phyloP scores from a whole-genome alignment of 2,329 filamentous ascomycete species.

The Aureobasidium mangrovei region DNA sequence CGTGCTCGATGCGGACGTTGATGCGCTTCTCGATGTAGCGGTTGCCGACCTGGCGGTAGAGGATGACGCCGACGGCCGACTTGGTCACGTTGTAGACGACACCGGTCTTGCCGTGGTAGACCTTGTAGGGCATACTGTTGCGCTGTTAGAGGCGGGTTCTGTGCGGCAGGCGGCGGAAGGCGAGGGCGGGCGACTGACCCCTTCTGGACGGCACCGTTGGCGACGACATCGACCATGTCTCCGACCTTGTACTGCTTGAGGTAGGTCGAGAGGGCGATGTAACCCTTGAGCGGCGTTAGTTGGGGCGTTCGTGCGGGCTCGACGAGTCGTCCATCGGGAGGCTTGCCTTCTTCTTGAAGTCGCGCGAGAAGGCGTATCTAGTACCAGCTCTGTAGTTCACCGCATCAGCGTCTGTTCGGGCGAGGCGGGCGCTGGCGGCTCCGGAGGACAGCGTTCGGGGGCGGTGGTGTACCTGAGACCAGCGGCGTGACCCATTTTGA shows the following conservation, averaged over 20 bases:
- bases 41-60: slow-evolving; percentile 99
- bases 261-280: slow-evolving; percentile 91
- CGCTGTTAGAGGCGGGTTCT: slow-evolving; percentile 14
- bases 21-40: slow-evolving; percentile 99
- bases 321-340: neutral
- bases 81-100: slow-evolving; percentile 81
- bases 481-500: slow-evolving; percentile 47
- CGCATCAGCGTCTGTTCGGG: slow-evolving; percentile 5
- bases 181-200: slow-evolving; percentile 53
- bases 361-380: slow-evolving; percentile 67
- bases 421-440: neutral
- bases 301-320: neutral
- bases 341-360: slow-evolving; percentile 63
- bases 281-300: slow-evolving; percentile 48
- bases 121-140: slow-evolving; percentile 91
- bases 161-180: neutral
- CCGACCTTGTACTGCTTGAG: slow-evolving; percentile 93
- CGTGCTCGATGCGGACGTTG: slow-evolving; percentile 98
- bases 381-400: slow-evolving; percentile 26
- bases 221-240: slow-evolving; percentile 98
- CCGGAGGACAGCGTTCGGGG: neutral
- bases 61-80: slow-evolving; percentile 93
- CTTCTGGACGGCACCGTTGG: slow-evolving; percentile 97
- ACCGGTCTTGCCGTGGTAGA: slow-evolving; percentile 95
- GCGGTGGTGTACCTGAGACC: slow-evolving; percentile 28